Conservation (phyloP, 1,284 basidiomycete species). For the Moesziomyces sp. region DNA sequence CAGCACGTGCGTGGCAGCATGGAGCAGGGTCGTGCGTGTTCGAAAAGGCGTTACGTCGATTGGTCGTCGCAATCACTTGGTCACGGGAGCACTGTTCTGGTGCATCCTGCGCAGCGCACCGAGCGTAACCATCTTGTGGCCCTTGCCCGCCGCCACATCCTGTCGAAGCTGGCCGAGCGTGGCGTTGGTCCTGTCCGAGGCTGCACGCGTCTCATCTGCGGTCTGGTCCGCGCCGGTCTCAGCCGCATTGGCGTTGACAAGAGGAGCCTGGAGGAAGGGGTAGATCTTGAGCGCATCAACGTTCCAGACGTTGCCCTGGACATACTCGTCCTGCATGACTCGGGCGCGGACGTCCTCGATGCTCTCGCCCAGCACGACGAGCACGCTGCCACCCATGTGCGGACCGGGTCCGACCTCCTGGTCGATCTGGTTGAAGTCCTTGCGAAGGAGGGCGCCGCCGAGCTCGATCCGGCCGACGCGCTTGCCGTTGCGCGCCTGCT, state of each 20-base stretch:
- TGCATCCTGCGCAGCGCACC: constrained; percentile 47
- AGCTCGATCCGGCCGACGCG: constrained; percentile 51
- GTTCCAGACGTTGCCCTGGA: constrained; percentile 49
- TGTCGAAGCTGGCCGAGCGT: constrained; percentile 47
- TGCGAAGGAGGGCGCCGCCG: constrained; percentile 51
- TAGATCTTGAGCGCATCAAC: constrained; percentile 41
- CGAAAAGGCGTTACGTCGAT: neutral
- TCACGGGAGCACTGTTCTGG: constrained; percentile 11
- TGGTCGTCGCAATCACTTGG: constrained; percentile 7
- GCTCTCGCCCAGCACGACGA: constrained; percentile 54
- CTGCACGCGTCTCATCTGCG: constrained; percentile 1
- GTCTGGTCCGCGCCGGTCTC: constrained; percentile 1
- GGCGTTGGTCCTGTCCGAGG: constrained; percentile 18
- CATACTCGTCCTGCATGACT: constrained; percentile 53
- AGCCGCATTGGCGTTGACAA: constrained; percentile 2
- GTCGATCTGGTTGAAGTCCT: constrained; percentile 49
- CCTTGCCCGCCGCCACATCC: constrained; percentile 41
- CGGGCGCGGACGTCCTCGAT: constrained; percentile 46
- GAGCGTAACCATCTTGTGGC: constrained; percentile 39
- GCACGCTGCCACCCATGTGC: constrained; percentile 41
- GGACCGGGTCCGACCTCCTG: constrained; percentile 40
- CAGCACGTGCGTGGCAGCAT: neutral
- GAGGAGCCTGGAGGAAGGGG: constrained; percentile 52
- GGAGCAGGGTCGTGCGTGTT: neutral
- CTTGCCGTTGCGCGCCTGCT: constrained; percentile 46